Evolutionary conservation across 495 filamentous ascomycete genomes (phyloP).

Genomic region (Aspergillus heteromorphus): DNA sequence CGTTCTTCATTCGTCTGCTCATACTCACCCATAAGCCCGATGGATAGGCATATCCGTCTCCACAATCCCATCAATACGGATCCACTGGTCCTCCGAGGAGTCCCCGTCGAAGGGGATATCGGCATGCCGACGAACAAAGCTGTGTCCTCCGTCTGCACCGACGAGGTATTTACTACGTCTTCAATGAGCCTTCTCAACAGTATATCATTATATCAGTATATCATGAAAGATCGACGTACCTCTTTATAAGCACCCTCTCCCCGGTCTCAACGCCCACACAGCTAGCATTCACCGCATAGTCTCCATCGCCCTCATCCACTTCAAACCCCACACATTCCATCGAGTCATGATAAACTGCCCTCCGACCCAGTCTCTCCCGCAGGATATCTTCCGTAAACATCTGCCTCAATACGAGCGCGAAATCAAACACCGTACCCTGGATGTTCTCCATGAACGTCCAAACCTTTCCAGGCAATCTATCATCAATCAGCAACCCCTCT

Average conservation of each 20-base stretch:
- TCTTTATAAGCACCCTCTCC: background rate
- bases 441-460: constrained; percentile 18
- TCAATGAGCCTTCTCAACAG: background rate
- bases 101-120: constrained; percentile 41
- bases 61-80: constrained; percentile 45
- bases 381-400: constrained; percentile 8
- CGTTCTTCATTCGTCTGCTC: background rate
- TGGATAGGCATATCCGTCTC: constrained; percentile 43
- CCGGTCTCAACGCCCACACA: background rate
- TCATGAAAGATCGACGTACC: background rate
- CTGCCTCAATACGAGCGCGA: constrained; percentile 7
- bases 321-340: constrained; percentile 7
- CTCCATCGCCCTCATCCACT: background rate
- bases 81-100: constrained; percentile 40
- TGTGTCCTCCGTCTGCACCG: constrained; percentile 44
- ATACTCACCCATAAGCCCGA: constrained; percentile 7
- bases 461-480: constrained; percentile 10
- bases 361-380: background rate
- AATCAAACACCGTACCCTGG: constrained; percentile 3
- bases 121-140: constrained; percentile 35
- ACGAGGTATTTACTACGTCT: constrained; percentile 35
- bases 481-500: background rate
- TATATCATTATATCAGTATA: too few relatives aligned
- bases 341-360: background rate
- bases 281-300: background rate